Conservation (phyloP, 352 stramenopile species). For the Aphanomyces euteiches region DNA sequence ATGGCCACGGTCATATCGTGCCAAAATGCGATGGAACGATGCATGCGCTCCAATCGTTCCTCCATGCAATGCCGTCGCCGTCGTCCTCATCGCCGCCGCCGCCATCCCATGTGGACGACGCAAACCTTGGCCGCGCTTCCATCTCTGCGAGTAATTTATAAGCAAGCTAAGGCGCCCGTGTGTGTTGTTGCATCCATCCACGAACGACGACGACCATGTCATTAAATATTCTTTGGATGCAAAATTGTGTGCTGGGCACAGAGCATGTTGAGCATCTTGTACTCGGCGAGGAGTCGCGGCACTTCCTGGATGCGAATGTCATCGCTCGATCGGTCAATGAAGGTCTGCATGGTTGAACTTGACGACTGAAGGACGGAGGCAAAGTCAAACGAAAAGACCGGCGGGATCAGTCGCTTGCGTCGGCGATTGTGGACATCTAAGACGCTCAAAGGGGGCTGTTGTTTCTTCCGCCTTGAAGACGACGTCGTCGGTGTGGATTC, state of each 20-base stretch:
- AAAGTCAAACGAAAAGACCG: background rate
- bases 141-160: background rate
- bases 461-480: background rate
- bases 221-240: slow-evolving; percentile 2
- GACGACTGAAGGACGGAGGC: background rate
- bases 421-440: slow-evolving; percentile 15
- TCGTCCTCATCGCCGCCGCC: background rate
- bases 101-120: background rate
- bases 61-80: background rate
- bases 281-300: slow-evolving; percentile 26
- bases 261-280: slow-evolving; percentile 24
- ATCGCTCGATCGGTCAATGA: slow-evolving; percentile 8
- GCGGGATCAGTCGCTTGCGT: background rate
- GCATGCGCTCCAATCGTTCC: slow-evolving; percentile 17
- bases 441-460: background rate
- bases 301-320: slow-evolving; percentile 25
- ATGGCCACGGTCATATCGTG: slow-evolving; percentile 75
- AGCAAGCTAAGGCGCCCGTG: no score
- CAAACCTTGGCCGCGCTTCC: background rate
- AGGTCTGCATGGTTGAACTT: slow-evolving; percentile 1
- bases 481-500: background rate
- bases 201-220: no score
- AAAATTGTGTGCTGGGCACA: background rate
- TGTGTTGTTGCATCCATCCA: no score
- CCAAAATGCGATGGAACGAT: slow-evolving; percentile 41